phyloP scores from a whole-genome alignment of 371 early-diverging fungal genomes.

The Rhizopus sp. region DNA sequence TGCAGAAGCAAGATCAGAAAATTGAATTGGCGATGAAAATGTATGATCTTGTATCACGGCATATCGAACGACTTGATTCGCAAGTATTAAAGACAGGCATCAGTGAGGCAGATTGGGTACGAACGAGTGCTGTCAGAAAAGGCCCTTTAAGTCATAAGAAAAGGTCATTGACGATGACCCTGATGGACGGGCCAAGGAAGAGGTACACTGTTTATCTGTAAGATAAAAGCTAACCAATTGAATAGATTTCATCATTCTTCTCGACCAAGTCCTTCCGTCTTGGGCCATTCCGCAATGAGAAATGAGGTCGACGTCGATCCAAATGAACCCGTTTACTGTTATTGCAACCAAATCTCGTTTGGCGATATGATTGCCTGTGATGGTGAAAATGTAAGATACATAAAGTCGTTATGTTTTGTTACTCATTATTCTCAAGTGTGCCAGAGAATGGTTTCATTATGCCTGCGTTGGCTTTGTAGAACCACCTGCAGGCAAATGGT shows the following conservation, averaged over 20 bases:
- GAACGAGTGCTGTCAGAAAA: background rate
- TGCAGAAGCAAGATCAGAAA: constrained; percentile 41
- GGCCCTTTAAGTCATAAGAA: constrained; percentile 5
- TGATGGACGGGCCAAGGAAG: constrained; percentile 7
- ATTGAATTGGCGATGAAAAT: constrained; percentile 37
- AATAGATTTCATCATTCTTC: constrained; percentile 31
- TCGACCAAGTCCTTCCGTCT: constrained; percentile 20
- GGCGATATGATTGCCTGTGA: constrained; percentile 97
- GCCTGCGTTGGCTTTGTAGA: constrained; percentile 80
- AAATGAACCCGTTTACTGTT: constrained; percentile 90
- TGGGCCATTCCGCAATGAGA: constrained; percentile 5
- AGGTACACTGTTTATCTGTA: constrained; percentile 1
- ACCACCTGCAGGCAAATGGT: constrained; percentile 89
- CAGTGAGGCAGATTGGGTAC: constrained; percentile 27
- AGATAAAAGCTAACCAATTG: constrained; percentile 4
- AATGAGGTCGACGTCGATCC: constrained; percentile 79
- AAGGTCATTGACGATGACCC: background rate
- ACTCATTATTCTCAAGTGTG: constrained; percentile 55
- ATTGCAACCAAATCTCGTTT: constrained; percentile 88
- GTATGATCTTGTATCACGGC: constrained; percentile 40
- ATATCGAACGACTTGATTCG: constrained; percentile 37
- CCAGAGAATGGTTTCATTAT: constrained; percentile 92
- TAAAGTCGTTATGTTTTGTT: background rate
- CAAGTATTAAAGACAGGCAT: constrained; percentile 32
- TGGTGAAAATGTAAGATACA: constrained; percentile 67